Evolutionary conservation across 441 rosid species (phyloP).

Genomic region (Mallotus repandus): DNA sequence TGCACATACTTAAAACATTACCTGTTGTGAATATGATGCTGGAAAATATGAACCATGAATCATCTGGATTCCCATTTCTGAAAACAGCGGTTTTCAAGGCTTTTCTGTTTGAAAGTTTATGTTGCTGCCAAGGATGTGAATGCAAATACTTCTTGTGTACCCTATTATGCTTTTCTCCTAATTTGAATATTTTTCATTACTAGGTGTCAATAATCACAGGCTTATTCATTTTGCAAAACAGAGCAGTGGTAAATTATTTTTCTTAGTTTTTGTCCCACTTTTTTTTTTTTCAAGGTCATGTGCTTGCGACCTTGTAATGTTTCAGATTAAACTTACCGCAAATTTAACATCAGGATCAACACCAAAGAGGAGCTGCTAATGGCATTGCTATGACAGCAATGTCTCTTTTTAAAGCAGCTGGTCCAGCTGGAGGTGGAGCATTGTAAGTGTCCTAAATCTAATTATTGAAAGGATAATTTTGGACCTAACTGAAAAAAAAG

Average conservation of each 20-base stretch:
- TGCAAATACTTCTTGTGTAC: too few species aligned
- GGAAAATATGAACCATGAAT: too few species aligned
- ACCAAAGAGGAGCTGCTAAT: conserved; percentile 84
- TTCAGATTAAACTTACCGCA: background rate
- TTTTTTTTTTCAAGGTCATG: too few species aligned
- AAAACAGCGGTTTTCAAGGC: too few species aligned
- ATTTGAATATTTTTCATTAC: conserved; percentile 8
- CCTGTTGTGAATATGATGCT: too few species aligned
- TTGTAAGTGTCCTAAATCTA: conserved; percentile 37
- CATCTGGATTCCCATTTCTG: too few species aligned
- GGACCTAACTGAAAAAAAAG: too few species aligned
- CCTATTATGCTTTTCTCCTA: background rate
- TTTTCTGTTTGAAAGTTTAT: too few species aligned
- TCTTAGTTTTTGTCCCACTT: background rate
- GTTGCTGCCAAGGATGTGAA: too few species aligned
- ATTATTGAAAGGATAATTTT: too few species aligned
- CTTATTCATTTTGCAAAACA: conserved; percentile 69
- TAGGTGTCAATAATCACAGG: conserved; percentile 59
- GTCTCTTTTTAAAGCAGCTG: conserved; percentile 67
- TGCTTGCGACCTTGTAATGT: background rate
- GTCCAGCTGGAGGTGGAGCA: conserved; percentile 71
- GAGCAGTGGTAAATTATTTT: conserved; percentile 55
- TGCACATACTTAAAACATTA: too few species aligned
- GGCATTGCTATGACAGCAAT: conserved; percentile 70
- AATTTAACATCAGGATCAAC: conserved; percentile 54